Base-by-base conservation (phyloP, 768 basidiomycete genomes). In the Nevesoporus exiguus region DNA sequence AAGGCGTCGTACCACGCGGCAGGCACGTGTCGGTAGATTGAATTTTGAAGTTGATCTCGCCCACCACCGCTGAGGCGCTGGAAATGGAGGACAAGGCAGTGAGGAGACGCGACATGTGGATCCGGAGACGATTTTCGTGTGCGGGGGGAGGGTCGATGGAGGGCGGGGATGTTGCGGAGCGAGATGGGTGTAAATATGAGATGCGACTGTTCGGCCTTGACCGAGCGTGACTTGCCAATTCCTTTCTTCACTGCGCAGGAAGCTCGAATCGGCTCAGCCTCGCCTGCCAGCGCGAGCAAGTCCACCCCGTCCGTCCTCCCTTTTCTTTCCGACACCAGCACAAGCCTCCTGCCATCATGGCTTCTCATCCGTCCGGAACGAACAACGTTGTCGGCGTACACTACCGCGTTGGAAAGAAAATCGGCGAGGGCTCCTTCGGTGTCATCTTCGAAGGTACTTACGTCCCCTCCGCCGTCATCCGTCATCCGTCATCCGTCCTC, bases 331-430 rank as follows among this genome's bases (percentile, higher is more conserved):
- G 21, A 31, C 40, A 51, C 59, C 44, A 53, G 40, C 49, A 54
- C 57, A 14, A 70, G 70, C 54, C 33, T 8, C 22, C 66, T n/a
- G 48, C 66, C 73, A 60, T n/a, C n/a, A 85, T 85, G 84, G 70
- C 82, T 55, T 69, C 72, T 1, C 80, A 82, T 61, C 75, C 82
- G 3, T 78, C 80, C 42, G 80, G 83, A 4, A 81, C 81, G 40
- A 79, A 85, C 56, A 88, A 89, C 73, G 76, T 96, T 68, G 93
- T 97, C 65, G 93, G 96, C 49, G 85, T 90, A n/a, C 94, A 98
- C 77, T 98, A 96, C 77, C 85, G 92, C 53, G 95, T 98, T 21
- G 96, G 96, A 63, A 91, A 90, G 82, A 98, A 98, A 84, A 98
- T 99, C 73, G 97, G 97, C 59, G 97, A 99, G 73, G 97, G 97